A percentile compares a stretch with the other conserved stretches of the same genome.
These are phyloP conservation scores for Paraglomus occultum DNA, from an alignment of 192 early-diverging fungal species.

Conservation along the genomic window DNA sequence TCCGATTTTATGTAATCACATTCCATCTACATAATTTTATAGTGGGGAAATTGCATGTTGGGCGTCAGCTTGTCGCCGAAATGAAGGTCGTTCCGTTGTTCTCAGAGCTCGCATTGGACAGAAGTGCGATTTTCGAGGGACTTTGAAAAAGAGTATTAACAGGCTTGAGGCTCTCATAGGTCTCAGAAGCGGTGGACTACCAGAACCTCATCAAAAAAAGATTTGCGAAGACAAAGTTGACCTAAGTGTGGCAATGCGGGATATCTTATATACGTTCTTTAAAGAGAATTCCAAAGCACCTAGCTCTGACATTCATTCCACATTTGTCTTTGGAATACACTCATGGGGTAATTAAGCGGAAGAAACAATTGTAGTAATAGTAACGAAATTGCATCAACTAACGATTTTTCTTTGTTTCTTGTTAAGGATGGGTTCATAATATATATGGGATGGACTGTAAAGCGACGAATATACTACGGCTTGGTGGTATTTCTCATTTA, in stretches of 20 bases:
- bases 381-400: too few relatives aligned
- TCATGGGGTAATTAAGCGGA: slow-evolving; percentile 7
- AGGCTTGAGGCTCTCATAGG: slow-evolving; percentile 28
- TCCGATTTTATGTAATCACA: not conserved
- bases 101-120: slow-evolving; percentile 22
- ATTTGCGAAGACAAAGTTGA: slow-evolving; percentile 23
- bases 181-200: slow-evolving; percentile 22
- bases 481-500: too few relatives aligned
- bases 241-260: slow-evolving; percentile 27
- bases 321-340: slow-evolving; percentile 31
- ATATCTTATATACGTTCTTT: slow-evolving; percentile 30
- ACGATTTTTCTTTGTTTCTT: too few relatives aligned
- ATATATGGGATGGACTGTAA: too few relatives aligned
- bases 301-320: slow-evolving; percentile 25
- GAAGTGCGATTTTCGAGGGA: slow-evolving; percentile 30
- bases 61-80: slow-evolving; percentile 11
- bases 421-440: too few relatives aligned
- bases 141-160: slow-evolving; percentile 30
- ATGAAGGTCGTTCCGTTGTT: slow-evolving; percentile 28
- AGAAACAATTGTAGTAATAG: too few relatives aligned
- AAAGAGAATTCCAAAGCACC: slow-evolving; percentile 27
- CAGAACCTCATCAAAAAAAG: slow-evolving; percentile 27
- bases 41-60: slow-evolving; percentile 29
- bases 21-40: slow-evolving; percentile 21
- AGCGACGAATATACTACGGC: too few relatives aligned